A percentile compares a stretch with the other conserved stretches of the same genome.
Conservation (phyloP, 371 early-diverging fungal genomes). For the Zychaea mexicana region DNA sequence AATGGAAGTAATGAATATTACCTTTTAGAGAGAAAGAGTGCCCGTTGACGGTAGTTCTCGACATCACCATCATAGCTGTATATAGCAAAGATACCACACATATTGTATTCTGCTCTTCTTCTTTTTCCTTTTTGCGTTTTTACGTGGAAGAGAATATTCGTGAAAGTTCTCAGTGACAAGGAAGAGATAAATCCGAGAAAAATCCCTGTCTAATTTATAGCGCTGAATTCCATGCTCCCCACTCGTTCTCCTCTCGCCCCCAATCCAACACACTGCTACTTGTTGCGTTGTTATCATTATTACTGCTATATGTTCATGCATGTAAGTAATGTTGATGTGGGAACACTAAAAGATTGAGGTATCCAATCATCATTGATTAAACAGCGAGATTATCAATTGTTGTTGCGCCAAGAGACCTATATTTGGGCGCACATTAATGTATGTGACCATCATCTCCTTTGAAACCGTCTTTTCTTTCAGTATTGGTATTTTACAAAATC, state of each 20-base stretch:
- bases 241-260: not conserved
- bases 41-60: conserved; percentile 78
- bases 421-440: too few relatives aligned
- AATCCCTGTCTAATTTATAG: too few relatives aligned
- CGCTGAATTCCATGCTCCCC: too few relatives aligned
- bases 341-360: not conserved
- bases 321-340: not conserved
- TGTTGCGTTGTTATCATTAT: too few relatives aligned
- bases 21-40: conserved; percentile 88
- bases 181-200: too few relatives aligned
- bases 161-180: not conserved
- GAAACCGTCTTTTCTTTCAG: too few relatives aligned
- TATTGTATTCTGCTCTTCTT: conserved; percentile 28
- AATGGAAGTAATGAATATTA: conserved; percentile 42
- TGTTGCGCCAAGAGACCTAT: too few relatives aligned
- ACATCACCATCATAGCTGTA: conserved; percentile 84
- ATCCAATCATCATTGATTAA: not conserved
- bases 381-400: not conserved
- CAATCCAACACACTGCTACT: too few relatives aligned
- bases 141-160: not conserved
- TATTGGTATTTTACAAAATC: too few relatives aligned
- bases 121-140: not conserved
- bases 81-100: conserved; percentile 97
- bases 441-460: too few relatives aligned
- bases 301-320: not conserved